Percentiles rank a stretch among this genome's conserved stretches.
Evolutionary conservation across 2,329 filamentous ascomycete genomes (phyloP).

Genomic region (Alternaria triticimaculans): DNA sequence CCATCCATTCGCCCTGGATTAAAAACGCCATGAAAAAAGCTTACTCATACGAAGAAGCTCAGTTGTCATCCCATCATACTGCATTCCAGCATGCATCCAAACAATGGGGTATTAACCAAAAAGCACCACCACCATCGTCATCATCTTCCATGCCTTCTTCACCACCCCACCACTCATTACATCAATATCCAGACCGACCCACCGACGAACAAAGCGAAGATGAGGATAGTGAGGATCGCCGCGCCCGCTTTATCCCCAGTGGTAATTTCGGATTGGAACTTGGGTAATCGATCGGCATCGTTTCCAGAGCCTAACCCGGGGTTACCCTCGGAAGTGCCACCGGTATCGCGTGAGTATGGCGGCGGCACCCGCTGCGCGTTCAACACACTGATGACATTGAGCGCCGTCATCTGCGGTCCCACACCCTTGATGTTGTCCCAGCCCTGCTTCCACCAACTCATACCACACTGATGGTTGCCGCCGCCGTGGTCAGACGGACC

Average conservation of each 20-base stretch:
- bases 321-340: conserved; percentile 59
- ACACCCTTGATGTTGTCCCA: conserved; percentile 59
- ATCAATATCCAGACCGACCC: conserved; percentile 6
- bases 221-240: conserved; percentile 50
- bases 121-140: neutral
- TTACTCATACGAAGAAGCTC: neutral
- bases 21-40: neutral
- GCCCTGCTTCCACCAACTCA: conserved; percentile 49
- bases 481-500: conserved; percentile 51
- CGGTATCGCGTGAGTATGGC: conserved; percentile 57
- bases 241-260: conserved; percentile 53
- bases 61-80: neutral
- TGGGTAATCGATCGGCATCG: conserved; percentile 24
- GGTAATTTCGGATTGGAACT: conserved; percentile 32
- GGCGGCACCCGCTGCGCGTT: conserved; percentile 49
- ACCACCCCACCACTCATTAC: neutral
- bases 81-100: neutral
- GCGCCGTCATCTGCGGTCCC: conserved; percentile 64
- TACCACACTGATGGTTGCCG: conserved; percentile 49
- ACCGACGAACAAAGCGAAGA: conserved; percentile 14
- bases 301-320: conserved; percentile 46
- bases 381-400: conserved; percentile 59
- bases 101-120: neutral
- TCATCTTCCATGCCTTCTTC: no score
- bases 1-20: neutral